Evolutionary conservation across 2,329 filamentous ascomycete species (phyloP).

Genomic region (Alternaria dauci): DNA sequence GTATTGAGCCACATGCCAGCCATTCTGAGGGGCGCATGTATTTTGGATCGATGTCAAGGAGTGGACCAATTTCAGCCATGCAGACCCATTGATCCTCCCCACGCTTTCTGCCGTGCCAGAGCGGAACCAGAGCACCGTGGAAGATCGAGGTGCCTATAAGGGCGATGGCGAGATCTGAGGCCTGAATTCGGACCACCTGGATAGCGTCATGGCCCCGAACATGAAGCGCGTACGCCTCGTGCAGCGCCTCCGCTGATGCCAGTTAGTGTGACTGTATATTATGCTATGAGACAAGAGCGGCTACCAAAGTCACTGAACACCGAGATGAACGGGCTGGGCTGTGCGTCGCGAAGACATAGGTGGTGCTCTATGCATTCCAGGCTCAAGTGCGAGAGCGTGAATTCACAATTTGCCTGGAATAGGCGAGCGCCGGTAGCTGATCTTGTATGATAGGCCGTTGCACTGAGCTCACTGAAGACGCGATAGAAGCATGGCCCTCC

Average conservation of each 20-base stretch:
- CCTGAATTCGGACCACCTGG: neutral
- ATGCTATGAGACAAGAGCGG: neutral
- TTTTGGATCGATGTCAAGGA: neutral
- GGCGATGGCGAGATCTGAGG: neutral
- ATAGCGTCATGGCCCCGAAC: neutral
- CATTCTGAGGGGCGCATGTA: slow-evolving; percentile 3
- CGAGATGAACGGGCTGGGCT: neutral
- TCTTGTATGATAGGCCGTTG: neutral
- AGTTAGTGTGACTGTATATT: fast-evolving
- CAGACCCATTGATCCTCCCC: neutral
- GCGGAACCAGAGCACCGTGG: neutral
- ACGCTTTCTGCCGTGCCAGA: neutral
- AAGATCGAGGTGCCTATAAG: fast-evolving
- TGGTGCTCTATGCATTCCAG: slow-evolving; percentile 3
- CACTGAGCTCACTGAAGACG: slow-evolving; percentile 2
- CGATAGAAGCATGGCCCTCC: neutral
- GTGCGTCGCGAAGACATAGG: neutral
- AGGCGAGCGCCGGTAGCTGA: neutral
- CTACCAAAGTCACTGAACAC: slow-evolving; percentile 11
- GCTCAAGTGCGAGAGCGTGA: neutral
- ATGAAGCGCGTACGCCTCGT: neutral
- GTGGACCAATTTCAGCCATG: neutral
- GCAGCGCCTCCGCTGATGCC: neutral
- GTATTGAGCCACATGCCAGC: slow-evolving; percentile 6
- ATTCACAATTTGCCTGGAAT: neutral